Evolutionary conservation across 768 basidiomycete genomes (phyloP), one percentile per base, ranked within the genome.

Genomic region (Termitomyces sp.): DNA sequence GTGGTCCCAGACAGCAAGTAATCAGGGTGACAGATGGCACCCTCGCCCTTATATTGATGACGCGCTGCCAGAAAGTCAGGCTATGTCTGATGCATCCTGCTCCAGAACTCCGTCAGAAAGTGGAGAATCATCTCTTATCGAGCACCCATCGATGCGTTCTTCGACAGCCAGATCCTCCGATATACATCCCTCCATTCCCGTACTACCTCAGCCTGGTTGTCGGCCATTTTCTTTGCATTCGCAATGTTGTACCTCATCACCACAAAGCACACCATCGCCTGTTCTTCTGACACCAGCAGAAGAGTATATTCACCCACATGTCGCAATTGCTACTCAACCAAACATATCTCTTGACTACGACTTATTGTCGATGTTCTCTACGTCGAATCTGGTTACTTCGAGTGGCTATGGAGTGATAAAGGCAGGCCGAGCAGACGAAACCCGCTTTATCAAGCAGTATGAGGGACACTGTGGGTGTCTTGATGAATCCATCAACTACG

Each of bases 391-490:
- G 41, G 59, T 68, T 51, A 65, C 66, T 25, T 63, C 59, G 41
- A 65, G 67, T 19, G 67, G 71, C 27, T 67, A 61, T 40, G 59
- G 59, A 12, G 23, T 65, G 19, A 45, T 48, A 11, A 64, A 64
- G 37, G 54, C 64, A n/a, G 52, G 48, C 32, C 57, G 56, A 43
- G 51, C 59, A 12, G 55, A 62, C 12, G 73, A 74, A 17, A 41
- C 59, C n/a, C 64, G 65, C 46, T 70, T 66, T 41, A 60, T 66
- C n/a, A 72, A 71, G 57, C 64, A 68, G 17, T 59, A 60, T 31
- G 60, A 57, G 14, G 72, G 72, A 16, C 79, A 83, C 51, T 87
- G 86, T 59, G 81, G 78, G 5, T 88, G 86, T 63, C 72, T 87
- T 27, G 73, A 77, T 53, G 85, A 87, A 58, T 63, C 75, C 9